Evolutionary conservation across 1,284 basidiomycete species (phyloP).

Genomic region (Pyrrhoderma noxium): DNA sequence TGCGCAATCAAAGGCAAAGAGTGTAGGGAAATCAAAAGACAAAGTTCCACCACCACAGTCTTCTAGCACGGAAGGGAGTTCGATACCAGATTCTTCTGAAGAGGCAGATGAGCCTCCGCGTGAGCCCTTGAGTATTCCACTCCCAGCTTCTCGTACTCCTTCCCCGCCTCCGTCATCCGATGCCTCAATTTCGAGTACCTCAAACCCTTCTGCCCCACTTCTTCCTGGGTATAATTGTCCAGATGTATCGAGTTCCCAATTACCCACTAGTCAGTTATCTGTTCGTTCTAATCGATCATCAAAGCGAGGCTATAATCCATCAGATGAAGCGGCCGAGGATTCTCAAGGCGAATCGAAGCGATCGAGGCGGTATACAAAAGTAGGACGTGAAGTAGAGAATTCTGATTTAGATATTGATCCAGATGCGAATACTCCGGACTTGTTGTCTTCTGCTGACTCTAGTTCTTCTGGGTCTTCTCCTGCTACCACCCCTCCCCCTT

Average conservation of each 20-base stretch:
- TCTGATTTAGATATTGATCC: constrained; percentile 27
- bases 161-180: constrained; percentile 27
- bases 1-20: constrained; percentile 3
- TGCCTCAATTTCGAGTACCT: constrained; percentile 8
- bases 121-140: constrained; percentile 31
- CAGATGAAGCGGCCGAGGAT: constrained; percentile 35
- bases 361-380: constrained; percentile 27
- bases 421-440: constrained; percentile 36
- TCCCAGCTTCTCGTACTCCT: constrained; percentile 39
- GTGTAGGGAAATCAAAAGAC: constrained; percentile 17
- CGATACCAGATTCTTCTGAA: constrained; percentile 19
- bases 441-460: constrained; percentile 35
- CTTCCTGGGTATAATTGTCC: constrained; percentile 16
- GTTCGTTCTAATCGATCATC: constrained; percentile 41
- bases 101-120: constrained; percentile 4
- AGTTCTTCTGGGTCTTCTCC: constrained; percentile 33
- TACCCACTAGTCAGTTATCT: background rate
- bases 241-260: background rate
- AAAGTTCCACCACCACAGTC: constrained; percentile 20
- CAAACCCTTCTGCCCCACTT: constrained; percentile 13
- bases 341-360: constrained; percentile 40
- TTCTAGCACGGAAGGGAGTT: constrained; percentile 6
- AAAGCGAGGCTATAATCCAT: constrained; percentile 63
- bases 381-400: constrained; percentile 20
- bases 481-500: constrained; percentile 31